phyloP scores from a whole-genome alignment of 192 early-diverging fungal species.

The Phycomyces blakesleeanus region DNA sequence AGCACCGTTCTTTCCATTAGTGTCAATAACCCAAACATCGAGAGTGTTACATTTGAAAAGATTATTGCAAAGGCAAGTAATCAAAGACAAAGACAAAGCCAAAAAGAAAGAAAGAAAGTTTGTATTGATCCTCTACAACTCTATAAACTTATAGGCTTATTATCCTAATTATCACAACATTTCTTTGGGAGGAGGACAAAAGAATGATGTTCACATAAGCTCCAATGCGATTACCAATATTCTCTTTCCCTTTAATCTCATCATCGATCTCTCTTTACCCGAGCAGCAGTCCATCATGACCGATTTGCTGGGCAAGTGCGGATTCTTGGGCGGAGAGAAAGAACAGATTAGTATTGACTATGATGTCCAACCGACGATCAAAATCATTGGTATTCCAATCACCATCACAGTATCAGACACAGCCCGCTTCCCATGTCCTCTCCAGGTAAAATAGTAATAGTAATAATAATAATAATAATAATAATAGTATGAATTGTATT shows the following conservation, averaged over 20 bases:
- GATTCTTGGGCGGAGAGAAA: conserved; percentile 15
- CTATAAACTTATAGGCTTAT: conserved; percentile 45
- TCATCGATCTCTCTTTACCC: conserved; percentile 25
- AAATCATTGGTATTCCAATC: conserved; percentile 36
- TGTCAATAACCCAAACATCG: conserved; percentile 45
- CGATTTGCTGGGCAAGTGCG: conserved; percentile 42
- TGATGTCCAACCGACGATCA: conserved; percentile 15
- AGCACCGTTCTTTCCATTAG: conserved; percentile 20
- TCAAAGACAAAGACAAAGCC: neutral
- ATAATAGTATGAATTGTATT: too few species aligned
- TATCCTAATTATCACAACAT: conserved; percentile 36
- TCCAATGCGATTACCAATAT: conserved; percentile 34
- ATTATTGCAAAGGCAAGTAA: conserved; percentile 43
- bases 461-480: too few species aligned
- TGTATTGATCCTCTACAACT: too few species aligned
- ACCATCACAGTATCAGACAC: conserved; percentile 35
- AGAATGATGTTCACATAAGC: conserved; percentile 37
- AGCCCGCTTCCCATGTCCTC: conserved; percentile 32
- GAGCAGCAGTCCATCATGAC: conserved; percentile 30
- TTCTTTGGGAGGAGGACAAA: conserved; percentile 44
- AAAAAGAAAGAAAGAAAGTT: neutral
- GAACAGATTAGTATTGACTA: conserved; percentile 24
- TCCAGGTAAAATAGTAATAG: too few species aligned
- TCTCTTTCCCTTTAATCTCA: conserved; percentile 38
- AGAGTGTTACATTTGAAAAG: conserved; percentile 41